Evolutionary conservation across 805 yeast species (phyloP).

Genomic region (Metschnikowia gelsemii): DNA sequence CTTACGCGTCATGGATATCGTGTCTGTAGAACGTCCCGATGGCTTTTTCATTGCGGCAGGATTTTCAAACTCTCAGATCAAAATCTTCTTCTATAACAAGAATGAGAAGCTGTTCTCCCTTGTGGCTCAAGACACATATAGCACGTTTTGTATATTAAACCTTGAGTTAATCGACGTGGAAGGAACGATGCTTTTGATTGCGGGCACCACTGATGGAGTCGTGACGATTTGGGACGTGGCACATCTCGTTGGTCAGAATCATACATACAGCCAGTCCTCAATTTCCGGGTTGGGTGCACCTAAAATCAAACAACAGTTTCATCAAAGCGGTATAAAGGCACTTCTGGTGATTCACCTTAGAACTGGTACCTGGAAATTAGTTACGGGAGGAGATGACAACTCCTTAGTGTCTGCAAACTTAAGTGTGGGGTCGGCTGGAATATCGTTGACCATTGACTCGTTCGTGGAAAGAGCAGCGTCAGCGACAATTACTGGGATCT

Average conservation of each 20-base stretch:
- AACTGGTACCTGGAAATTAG: slow-evolving; percentile 32
- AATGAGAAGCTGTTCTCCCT: slow-evolving; percentile 38
- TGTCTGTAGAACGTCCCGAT: slow-evolving; percentile 36
- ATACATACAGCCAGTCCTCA: no score
- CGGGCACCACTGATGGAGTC: slow-evolving; percentile 82
- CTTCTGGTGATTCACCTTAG: slow-evolving; percentile 34
- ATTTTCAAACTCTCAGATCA: slow-evolving; percentile 81
- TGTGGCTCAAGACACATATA: slow-evolving; percentile 52
- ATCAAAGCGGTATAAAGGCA: slow-evolving; percentile 83
- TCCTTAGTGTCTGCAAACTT: slow-evolving; percentile 43
- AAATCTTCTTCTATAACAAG: slow-evolving; percentile 56
- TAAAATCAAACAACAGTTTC: slow-evolving; percentile 52
- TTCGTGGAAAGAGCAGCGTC: slow-evolving; percentile 68
- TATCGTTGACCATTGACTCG: slow-evolving; percentile 26
- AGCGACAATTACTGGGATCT: slow-evolving; percentile 76
- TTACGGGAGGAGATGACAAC: slow-evolving; percentile 95
- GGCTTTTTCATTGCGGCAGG: slow-evolving; percentile 65
- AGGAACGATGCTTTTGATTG: slow-evolving; percentile 36
- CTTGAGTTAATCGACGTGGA: slow-evolving; percentile 44
- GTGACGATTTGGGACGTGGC: slow-evolving; percentile 61
- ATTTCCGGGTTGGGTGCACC: slow-evolving; percentile 32
- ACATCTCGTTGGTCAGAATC: background rate
- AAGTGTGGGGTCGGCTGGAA: background rate
- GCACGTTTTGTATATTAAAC: slow-evolving; percentile 75
- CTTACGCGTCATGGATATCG: slow-evolving; percentile 84